Conservation (phyloP, 768 basidiomycete genomes). For the Glaciozyma martinii region DNA sequence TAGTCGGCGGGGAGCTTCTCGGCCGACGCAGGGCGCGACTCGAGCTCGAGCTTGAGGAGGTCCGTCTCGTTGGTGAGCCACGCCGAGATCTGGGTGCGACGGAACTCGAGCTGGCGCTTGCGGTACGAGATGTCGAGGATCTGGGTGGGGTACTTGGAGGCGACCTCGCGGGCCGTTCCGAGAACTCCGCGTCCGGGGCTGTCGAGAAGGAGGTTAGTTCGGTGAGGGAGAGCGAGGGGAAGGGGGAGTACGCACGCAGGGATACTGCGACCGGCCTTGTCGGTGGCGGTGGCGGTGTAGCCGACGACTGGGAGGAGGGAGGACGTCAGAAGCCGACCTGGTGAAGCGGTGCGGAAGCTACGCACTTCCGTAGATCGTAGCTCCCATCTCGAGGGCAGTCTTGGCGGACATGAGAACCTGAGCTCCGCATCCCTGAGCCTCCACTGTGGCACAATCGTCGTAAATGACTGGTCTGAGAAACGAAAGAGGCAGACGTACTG, state of each 20-base stretch:
- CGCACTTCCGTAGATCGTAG: conserved; percentile 58
- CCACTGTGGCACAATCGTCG: conserved; percentile 58
- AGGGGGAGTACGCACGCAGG: conserved; percentile 50
- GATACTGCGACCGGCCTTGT: conserved; percentile 96
- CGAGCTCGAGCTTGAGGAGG: conserved; percentile 70
- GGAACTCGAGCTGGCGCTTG: conserved; percentile 87
- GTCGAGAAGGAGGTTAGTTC: neutral
- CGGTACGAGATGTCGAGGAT: conserved; percentile 81
- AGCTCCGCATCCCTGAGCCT: conserved; percentile 90
- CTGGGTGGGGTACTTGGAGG: conserved; percentile 61
- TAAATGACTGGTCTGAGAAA: conserved; percentile 37
- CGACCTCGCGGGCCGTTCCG: conserved; percentile 74
- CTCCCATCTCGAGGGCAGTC: conserved; percentile 88
- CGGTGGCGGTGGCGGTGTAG: conserved; percentile 93
- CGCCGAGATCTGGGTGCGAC: conserved; percentile 84
- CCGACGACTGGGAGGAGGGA: conserved; percentile 63
- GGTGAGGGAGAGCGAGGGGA: neutral
- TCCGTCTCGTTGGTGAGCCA: conserved; percentile 86
- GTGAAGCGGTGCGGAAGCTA: neutral
- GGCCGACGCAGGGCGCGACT: conserved; percentile 43
- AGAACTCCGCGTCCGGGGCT: conserved; percentile 82
- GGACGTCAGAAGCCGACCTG: neutral
- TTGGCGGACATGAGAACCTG: conserved; percentile 95
- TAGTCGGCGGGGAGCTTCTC: conserved; percentile 56
- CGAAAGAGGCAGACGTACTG: conserved; percentile 36